A percentile compares a stretch with the other conserved stretches of the same genome.
phyloP scores from a whole-genome alignment of 768 basidiomycete genomes.

The Lactarius evosmus region DNA sequence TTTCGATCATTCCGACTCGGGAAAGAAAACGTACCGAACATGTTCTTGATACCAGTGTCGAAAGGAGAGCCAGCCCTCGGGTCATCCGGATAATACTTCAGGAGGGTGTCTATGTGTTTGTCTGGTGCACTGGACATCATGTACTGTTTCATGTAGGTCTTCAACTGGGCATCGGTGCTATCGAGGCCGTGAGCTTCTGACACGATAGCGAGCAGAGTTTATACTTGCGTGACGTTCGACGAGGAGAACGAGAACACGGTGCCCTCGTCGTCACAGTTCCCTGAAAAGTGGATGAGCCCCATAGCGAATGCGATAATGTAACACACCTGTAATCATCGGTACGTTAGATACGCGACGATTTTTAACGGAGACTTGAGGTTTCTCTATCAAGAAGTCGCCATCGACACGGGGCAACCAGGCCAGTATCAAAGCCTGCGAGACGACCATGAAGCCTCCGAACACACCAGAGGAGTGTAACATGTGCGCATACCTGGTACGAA shows the following conservation, averaged over 20 bases:
- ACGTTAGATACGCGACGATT: constrained; percentile 28
- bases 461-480: neutral
- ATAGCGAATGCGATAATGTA: neutral
- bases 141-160: constrained; percentile 20
- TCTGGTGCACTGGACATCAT: constrained; percentile 31
- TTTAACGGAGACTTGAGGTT: constrained; percentile 28
- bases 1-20: neutral
- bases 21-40: constrained; percentile 33
- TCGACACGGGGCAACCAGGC: constrained; percentile 33
- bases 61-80: constrained; percentile 23
- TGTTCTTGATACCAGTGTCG: constrained; percentile 23
- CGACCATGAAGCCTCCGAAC: neutral
- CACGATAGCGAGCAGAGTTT: neutral
- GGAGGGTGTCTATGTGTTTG: constrained; percentile 24
- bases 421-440: constrained; percentile 28
- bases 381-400: constrained; percentile 29
- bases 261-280: constrained; percentile 59
- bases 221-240: constrained; percentile 34
- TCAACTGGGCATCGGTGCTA: constrained; percentile 2
- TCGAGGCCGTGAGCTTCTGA: neutral
- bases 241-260: constrained; percentile 38
- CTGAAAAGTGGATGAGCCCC: constrained; percentile 29
- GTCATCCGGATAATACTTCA: constrained; percentile 29
- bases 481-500: constrained; percentile 33
- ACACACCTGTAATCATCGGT: constrained; percentile 28